These are phyloP conservation scores for Davidsoniella eucalypti DNA, from an alignment of 2,329 filamentous ascomycete genomes.

Conservation along the genomic window DNA sequence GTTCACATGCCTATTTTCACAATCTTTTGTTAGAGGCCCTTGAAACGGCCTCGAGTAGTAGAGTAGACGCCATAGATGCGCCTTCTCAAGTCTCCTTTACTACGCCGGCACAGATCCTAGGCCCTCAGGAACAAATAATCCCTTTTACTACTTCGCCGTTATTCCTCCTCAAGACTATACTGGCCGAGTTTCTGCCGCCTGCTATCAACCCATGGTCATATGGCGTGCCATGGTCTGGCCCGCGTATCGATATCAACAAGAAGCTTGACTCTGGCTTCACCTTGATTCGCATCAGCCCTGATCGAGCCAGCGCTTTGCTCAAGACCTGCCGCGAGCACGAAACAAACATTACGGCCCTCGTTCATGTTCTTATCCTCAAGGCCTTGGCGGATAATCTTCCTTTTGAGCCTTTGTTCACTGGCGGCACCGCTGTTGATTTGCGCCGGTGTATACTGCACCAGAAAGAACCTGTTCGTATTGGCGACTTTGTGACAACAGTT, in stretches of 20 bases:
- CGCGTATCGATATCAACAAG: slow-evolving; percentile 20
- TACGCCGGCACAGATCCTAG: slow-evolving; percentile 20
- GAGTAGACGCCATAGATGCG: neutral
- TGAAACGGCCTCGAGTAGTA: slow-evolving; percentile 24
- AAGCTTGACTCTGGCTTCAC: slow-evolving; percentile 23
- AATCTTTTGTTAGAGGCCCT: slow-evolving; percentile 19
- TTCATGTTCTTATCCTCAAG: slow-evolving; percentile 29
- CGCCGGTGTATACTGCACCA: slow-evolving; percentile 19
- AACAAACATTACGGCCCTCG: slow-evolving; percentile 31
- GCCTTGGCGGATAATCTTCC: slow-evolving; percentile 24
- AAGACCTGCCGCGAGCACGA: slow-evolving; percentile 24
- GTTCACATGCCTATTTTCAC: slow-evolving; percentile 33
- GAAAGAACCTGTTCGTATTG: slow-evolving; percentile 20
- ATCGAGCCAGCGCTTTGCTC: slow-evolving; percentile 20
- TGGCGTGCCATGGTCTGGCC: slow-evolving; percentile 24
- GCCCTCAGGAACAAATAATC: slow-evolving; percentile 26
- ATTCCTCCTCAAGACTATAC: slow-evolving; percentile 27
- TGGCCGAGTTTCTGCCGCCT: slow-evolving; percentile 25
- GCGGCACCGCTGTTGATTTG: slow-evolving; percentile 29
- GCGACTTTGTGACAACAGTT: slow-evolving; percentile 25
- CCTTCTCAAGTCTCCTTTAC: slow-evolving; percentile 15
- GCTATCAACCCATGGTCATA: slow-evolving; percentile 19
- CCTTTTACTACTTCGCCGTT: slow-evolving; percentile 23
- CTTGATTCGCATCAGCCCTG: slow-evolving; percentile 21
- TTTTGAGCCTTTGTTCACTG: slow-evolving; percentile 7